Evolutionary conservation across 805 yeast species (phyloP).

Genomic region (Ogataea philodendri): DNA sequence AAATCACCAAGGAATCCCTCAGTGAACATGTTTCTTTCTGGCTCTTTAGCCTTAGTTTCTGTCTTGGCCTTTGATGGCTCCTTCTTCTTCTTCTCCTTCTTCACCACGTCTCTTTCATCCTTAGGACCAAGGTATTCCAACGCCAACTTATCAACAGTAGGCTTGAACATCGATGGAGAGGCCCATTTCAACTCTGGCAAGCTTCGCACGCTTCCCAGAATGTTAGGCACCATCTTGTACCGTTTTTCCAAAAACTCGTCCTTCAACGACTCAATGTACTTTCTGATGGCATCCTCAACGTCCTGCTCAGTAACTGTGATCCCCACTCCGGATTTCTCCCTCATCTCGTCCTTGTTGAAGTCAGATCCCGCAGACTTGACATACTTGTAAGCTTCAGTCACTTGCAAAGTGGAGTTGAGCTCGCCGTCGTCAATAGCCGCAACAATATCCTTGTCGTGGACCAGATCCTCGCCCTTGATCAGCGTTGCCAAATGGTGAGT

Average conservation of each 20-base stretch:
- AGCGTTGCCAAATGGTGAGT: constrained; percentile 77
- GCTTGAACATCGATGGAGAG: constrained; percentile 80
- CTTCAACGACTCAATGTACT: constrained; percentile 58
- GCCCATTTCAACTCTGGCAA: constrained; percentile 88
- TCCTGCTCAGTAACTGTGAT: constrained; percentile 64
- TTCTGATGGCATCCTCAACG: constrained; percentile 54
- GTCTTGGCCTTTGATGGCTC: constrained; percentile 20
- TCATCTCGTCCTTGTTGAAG: constrained; percentile 50
- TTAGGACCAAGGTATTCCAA: constrained; percentile 82
- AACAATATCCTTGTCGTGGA: constrained; percentile 51
- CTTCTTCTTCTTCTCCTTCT: constrained; percentile 70
- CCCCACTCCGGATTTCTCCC: constrained; percentile 80
- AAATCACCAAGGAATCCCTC: constrained; percentile 96
- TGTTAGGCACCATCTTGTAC: constrained; percentile 73
- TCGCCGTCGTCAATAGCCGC: constrained; percentile 63
- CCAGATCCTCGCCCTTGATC: constrained; percentile 55
- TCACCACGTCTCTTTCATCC: constrained; percentile 86
- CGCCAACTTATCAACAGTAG: constrained; percentile 77
- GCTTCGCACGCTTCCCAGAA: constrained; percentile 74
- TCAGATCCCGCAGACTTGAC: constrained; percentile 48
- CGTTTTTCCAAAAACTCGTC: constrained; percentile 66
- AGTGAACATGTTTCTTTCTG: constrained; percentile 73
- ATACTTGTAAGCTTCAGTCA: constrained; percentile 78
- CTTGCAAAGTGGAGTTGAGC: constrained; percentile 66
- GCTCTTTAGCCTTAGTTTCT: constrained; percentile 28